Evolutionary conservation across 257 asterid genomes (phyloP).

Genomic region (Solanum chiquidenum): DNA sequence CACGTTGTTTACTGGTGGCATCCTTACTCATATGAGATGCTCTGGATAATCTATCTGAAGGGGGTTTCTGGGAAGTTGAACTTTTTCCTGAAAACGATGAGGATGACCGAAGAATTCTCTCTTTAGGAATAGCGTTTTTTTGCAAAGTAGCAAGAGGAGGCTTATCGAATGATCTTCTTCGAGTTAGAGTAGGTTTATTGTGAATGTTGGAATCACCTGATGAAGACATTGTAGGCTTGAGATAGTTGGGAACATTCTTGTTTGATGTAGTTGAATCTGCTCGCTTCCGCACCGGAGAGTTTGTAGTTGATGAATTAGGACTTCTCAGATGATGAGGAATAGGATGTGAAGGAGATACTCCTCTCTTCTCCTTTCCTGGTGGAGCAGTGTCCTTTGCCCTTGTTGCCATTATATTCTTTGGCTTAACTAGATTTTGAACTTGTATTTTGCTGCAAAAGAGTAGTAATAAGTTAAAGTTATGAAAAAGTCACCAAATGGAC

Average conservation of each 20-base stretch:
- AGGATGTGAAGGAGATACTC: conserved; percentile 23
- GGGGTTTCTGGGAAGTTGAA: conserved; percentile 10
- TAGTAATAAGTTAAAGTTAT: background rate
- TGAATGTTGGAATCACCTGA: conserved; percentile 2
- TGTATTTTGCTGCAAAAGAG: background rate
- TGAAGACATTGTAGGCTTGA: conserved; percentile 35
- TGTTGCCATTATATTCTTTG: conserved; percentile 35
- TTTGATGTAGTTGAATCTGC: conserved; percentile 14
- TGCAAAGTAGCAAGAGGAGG: conserved; percentile 33
- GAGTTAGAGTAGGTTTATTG: conserved; percentile 6
- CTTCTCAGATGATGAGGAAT: conserved; percentile 3
- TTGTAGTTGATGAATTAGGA: conserved; percentile 15
- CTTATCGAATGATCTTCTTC: conserved; percentile 54
- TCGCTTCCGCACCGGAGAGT: conserved; percentile 10
- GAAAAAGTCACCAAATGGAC: background rate
- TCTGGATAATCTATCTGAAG: conserved; percentile 19
- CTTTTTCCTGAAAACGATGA: conserved; percentile 26
- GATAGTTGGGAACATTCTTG: conserved; percentile 39
- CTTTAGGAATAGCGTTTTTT: conserved; percentile 22
- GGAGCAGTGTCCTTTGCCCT: conserved; percentile 23
- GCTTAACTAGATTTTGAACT: background rate
- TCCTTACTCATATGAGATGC: conserved; percentile 14
- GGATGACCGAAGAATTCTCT: conserved; percentile 17
- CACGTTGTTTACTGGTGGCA: conserved; percentile 14
- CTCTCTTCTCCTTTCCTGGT: conserved; percentile 43